Evolutionary conservation across 768 basidiomycete genomes (phyloP).

Genomic region (Naematelia encephala): DNA sequence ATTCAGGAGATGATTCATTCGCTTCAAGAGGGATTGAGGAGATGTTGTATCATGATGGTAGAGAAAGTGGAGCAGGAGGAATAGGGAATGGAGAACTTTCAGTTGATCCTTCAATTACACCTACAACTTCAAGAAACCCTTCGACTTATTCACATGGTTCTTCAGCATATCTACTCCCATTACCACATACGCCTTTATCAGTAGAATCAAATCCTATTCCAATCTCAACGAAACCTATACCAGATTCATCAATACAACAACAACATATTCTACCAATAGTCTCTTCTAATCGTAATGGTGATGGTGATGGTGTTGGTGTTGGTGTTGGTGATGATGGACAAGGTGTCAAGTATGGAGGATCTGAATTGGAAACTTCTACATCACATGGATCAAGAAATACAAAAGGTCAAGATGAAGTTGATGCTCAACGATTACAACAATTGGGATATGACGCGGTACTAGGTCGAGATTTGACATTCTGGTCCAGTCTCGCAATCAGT

Average conservation of each 20-base stretch:
- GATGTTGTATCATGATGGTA: not conserved
- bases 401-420: slow-evolving; percentile 27
- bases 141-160: not conserved
- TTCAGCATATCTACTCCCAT: not conserved
- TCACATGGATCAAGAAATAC: not conserved
- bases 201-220: slow-evolving; percentile 14
- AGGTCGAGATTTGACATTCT: slow-evolving; percentile 49
- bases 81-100: slow-evolving; percentile 2
- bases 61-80: not conserved
- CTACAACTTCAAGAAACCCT: not conserved
- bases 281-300: not conserved
- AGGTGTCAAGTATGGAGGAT: slow-evolving; percentile 2
- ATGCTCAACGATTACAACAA: slow-evolving; percentile 38
- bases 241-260: slow-evolving; percentile 13
- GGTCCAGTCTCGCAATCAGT: slow-evolving; percentile 45
- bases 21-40: not conserved
- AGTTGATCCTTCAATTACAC: slow-evolving; percentile 3
- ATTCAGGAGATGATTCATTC: slow-evolving; percentile 2
- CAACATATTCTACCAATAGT: too few relatives aligned
- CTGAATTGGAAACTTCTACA: not conserved
- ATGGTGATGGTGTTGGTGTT: not conserved
- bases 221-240: slow-evolving; percentile 30
- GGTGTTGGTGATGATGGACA: not conserved
- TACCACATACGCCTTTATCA: not conserved
- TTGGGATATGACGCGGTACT: slow-evolving; percentile 48